A percentile compares a stretch with the other conserved stretches of the same genome.
Conservation (phyloP, 2,329 filamentous ascomycete species). For the Trichoderma sp. region DNA sequence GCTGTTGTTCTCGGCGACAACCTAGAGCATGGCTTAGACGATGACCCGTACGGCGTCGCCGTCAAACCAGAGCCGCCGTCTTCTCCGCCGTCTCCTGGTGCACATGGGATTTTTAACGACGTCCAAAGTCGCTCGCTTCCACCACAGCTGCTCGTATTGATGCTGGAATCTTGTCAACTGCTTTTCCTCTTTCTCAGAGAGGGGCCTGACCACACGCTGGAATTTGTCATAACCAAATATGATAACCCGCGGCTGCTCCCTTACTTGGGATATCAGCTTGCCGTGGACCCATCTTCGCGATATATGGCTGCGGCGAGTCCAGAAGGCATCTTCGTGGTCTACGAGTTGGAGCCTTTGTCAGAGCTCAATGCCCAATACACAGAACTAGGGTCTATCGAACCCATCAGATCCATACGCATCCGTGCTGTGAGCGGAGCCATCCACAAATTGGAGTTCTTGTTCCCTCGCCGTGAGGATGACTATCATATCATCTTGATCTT, state of each 20-base stretch:
- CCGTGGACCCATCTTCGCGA: conserved; percentile 72
- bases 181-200: conserved; percentile 71
- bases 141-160: conserved; percentile 77
- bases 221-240: conserved; percentile 61
- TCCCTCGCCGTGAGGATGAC: conserved; percentile 63
- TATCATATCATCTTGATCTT: conserved; percentile 75
- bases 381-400: conserved; percentile 46
- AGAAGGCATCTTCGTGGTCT: conserved; percentile 69
- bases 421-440: conserved; percentile 67
- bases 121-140: conserved; percentile 45
- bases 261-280: conserved; percentile 63
- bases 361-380: conserved; percentile 51
- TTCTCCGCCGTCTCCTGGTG: conserved; percentile 35
- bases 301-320: conserved; percentile 68
- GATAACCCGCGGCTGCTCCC: conserved; percentile 56
- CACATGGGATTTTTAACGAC: conserved; percentile 19
- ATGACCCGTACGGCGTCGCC: conserved; percentile 27
- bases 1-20: conserved; percentile 69
- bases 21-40: conserved; percentile 38
- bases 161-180: conserved; percentile 68
- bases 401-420: conserved; percentile 50
- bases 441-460: conserved; percentile 81
- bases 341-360: conserved; percentile 60
- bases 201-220: conserved; percentile 41
- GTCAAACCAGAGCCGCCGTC: conserved; percentile 43